phyloP scores from a whole-genome alignment of 208 protist species.

The Leishmania tropica region DNA sequence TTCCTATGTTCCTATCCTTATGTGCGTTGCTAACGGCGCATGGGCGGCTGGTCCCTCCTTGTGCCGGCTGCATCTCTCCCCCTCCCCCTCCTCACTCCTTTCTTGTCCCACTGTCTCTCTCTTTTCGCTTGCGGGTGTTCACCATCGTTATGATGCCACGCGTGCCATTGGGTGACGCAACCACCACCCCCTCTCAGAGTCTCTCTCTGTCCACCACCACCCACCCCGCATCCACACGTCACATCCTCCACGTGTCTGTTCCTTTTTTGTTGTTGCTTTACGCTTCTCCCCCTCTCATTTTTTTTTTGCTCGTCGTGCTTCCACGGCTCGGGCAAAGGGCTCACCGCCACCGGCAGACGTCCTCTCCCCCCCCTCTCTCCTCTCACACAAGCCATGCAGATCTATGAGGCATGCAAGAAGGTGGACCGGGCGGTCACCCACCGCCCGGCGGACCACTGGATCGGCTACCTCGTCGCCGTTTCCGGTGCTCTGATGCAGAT shows the following conservation, averaged over 20 bases:
- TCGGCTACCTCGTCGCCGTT: conserved; percentile 79
- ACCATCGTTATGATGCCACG: neutral
- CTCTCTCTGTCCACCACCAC: neutral
- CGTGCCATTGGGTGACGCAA: neutral
- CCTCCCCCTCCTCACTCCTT: neutral
- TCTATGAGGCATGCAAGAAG: conserved; percentile 22
- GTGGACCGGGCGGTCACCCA: conserved; percentile 32
- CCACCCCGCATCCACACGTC: neutral
- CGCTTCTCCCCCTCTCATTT: neutral
- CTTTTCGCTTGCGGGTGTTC: neutral
- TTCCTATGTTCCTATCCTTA: neutral
- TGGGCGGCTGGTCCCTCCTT: neutral
- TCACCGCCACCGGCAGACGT: neutral
- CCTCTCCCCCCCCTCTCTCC: neutral
- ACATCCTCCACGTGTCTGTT: neutral
- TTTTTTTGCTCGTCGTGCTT: neutral
- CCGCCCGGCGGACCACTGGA: conserved; percentile 71
- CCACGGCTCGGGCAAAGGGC: neutral
- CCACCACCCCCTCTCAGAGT: neutral
- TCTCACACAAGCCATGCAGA: conserved; percentile 10
- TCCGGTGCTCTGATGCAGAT: conserved; percentile 83
- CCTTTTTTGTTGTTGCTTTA: neutral
- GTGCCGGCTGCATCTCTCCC: neutral
- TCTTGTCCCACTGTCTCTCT: conserved; percentile 2
- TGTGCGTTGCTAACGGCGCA: neutral